phyloP scores from a whole-genome alignment of 73 alveolate genomes.

The Durusdinium trenchii region DNA sequence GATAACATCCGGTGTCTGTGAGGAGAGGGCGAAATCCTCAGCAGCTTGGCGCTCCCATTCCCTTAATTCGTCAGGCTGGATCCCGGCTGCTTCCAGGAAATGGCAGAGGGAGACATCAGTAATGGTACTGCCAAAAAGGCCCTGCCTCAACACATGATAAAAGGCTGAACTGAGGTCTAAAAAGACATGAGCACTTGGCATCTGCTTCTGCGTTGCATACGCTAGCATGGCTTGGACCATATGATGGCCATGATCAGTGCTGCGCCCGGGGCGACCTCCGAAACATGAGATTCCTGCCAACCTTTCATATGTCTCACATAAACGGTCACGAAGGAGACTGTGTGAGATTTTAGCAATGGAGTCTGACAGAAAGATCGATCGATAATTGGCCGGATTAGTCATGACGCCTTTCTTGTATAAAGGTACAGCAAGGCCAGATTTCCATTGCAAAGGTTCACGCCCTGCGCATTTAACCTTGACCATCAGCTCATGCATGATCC shows the following conservation, averaged over 20 bases:
- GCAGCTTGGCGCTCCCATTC: background rate
- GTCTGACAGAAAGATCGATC: background rate
- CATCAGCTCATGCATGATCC: background rate
- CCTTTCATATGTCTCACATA: background rate
- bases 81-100: background rate
- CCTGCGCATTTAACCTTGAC: background rate
- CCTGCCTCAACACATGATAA: background rate
- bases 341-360: background rate
- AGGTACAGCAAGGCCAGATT: background rate
- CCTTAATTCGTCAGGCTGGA: background rate
- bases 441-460: background rate
- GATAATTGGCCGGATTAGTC: background rate
- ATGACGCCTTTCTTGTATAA: background rate
- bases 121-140: background rate
- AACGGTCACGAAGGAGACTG: background rate
- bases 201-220: background rate
- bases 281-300: too few relatives aligned
- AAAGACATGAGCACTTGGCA: background rate
- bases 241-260: background rate
- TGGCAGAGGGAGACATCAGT: background rate
- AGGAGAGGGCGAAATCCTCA: background rate
- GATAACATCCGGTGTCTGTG: background rate
- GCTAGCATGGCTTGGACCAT: background rate
- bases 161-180: background rate
- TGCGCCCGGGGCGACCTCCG: background rate